Percentiles rank a stretch among this genome's conserved stretches.
These are phyloP conservation scores for Larix kaempferi DNA, from an alignment of 75 land plant genomes.

Conservation along the genomic window DNA sequence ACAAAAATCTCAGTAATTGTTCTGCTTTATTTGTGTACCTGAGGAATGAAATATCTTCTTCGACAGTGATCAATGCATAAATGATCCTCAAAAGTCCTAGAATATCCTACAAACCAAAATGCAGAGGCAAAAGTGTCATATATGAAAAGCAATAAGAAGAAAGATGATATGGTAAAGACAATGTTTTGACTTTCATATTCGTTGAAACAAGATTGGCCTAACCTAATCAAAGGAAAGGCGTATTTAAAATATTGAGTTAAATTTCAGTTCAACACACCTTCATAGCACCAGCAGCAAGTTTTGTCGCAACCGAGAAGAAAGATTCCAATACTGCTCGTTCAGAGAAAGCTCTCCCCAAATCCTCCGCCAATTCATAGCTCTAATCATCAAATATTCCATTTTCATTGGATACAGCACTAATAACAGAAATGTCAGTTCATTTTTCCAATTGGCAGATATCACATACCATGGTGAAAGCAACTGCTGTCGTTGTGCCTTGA, in stretches of 20 bases:
- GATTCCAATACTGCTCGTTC: conserved; percentile 62
- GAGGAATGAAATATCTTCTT: conserved; percentile 82
- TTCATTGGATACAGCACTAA: not conserved
- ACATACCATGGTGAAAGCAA: conserved; percentile 59
- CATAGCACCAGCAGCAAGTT: conserved; percentile 35
- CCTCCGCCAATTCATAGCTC: conserved; percentile 87
- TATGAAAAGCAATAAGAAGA: not conserved
- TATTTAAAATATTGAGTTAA: not conserved
- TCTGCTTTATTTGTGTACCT: conserved; percentile 27
- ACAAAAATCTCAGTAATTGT: not conserved
- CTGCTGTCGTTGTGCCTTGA: conserved; percentile 55
- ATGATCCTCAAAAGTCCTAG: conserved; percentile 69
- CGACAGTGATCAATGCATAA: conserved; percentile 58
- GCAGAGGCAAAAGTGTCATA: not conserved
- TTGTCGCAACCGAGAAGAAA: conserved; percentile 50
- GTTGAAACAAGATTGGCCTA: not conserved
- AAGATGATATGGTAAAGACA: not conserved
- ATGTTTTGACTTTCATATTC: not conserved
- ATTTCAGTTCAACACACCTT: conserved; percentile 46
- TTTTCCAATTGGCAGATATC: too few species aligned
- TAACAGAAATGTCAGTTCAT: not conserved
- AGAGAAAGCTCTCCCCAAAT: conserved; percentile 82
- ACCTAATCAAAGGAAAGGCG: not conserved
- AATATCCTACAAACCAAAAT: conserved; percentile 44
- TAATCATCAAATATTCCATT: conserved; percentile 18